Base-by-base conservation (phyloP, 805 yeast genomes). In the Candida mattraensis region DNA sequence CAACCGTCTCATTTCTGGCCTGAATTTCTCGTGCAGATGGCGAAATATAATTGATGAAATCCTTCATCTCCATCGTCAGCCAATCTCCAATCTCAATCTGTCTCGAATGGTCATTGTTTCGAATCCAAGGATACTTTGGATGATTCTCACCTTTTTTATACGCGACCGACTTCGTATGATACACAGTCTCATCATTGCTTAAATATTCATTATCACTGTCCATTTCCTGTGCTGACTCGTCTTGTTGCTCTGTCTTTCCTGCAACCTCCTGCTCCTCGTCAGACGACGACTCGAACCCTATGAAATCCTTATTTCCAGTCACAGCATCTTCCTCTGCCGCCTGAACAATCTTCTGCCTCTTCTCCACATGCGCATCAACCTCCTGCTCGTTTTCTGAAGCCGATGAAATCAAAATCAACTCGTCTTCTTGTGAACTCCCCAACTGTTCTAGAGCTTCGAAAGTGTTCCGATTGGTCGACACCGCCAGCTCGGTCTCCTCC, bases 51-150 rank as follows among this genome's bases (percentile, higher is more conserved):
- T 78, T 74, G 18, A 85, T 83, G 58, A 87, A 91, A 54, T 87
- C 95, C 45, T 74, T 74, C 44, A 91, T 85, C 57, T 91, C 98
- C 60, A 74, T 68, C 3, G 93, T 83, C 15, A 91, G 69, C 93
- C 96, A 87, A 48, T 83, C 89, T 1, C 89, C 80, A 21, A 88
- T 77, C 49, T 85, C 94, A 45, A 73, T 71, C 55, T 83, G 88
- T 35, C 67, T 74, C 1, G 87, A 76, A 54, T 86, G 94, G 49
- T 86, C 91, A 47, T 80, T 84, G 42, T 80, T 77, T 35, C 78
- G 69, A 16, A 85, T 72, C 96, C 96, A 87, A 0, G 95, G 95
- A 42, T 60, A 78, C 21, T 66, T 58, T 2, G 66, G 51, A 19
- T 61, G 59, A 3, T 61, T 47, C 7, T 48, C 50, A 3, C 58